Conservation (phyloP, 306 rosid genomes). For the Crataegus laevigata region DNA sequence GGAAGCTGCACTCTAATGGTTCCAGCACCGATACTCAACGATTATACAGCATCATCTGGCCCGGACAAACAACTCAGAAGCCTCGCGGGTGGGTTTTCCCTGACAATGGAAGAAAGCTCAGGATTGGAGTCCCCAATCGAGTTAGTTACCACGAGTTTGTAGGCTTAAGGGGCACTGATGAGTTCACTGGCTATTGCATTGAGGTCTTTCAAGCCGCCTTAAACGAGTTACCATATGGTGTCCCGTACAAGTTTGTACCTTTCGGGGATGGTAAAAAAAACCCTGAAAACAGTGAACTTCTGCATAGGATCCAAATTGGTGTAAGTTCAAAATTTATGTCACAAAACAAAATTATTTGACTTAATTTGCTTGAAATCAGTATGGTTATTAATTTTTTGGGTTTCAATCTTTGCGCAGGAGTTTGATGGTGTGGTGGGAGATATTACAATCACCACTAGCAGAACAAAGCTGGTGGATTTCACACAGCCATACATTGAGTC, state of each 20-base stretch:
- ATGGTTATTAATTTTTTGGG: not conserved
- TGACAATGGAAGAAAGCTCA: constrained; percentile 10
- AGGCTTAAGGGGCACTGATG: not conserved
- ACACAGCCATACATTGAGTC: constrained; percentile 33
- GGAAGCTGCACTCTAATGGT: not conserved
- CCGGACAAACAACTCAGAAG: constrained; percentile 11
- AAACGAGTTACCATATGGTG: constrained; percentile 13
- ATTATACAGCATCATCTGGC: constrained; percentile 20
- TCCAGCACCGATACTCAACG: not conserved
- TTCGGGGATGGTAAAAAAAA: constrained; percentile 24
- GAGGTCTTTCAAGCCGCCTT: constrained; percentile 33
- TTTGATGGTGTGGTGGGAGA: constrained; percentile 17
- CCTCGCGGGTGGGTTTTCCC: constrained; percentile 29
- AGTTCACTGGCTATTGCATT: constrained; percentile 20
- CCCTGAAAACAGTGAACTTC: constrained; percentile 3
- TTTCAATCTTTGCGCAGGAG: not conserved
- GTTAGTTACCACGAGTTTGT: constrained; percentile 5
- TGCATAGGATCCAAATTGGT: constrained; percentile 11
- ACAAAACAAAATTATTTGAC: not conserved
- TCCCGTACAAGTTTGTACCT: constrained; percentile 19
- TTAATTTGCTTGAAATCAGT: not conserved
- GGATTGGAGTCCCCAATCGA: constrained; percentile 14
- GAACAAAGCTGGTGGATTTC: constrained; percentile 24
- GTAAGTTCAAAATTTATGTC: constrained; percentile 11
- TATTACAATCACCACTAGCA: constrained; percentile 19